A percentile compares a stretch with the other conserved stretches of the same genome.
These are phyloP conservation scores for Tetrapisispora arboricola DNA, from an alignment of 805 yeast genomes.

Conservation along the genomic window DNA sequence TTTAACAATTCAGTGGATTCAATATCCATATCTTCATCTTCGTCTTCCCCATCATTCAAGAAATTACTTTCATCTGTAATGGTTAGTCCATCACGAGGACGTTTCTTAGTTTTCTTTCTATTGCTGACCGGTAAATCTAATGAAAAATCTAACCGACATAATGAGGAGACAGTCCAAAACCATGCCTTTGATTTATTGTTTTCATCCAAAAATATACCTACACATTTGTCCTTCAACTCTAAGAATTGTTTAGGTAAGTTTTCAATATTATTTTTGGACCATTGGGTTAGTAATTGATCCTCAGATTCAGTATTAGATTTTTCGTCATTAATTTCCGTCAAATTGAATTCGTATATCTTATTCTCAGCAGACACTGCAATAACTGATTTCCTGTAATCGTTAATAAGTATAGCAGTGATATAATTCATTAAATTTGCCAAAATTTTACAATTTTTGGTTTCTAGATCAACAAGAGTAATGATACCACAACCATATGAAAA, in stretches of 20 bases:
- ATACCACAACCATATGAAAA: constrained; percentile 57
- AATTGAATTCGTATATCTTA: constrained; percentile 58
- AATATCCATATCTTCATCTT: constrained; percentile 23
- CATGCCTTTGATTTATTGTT: constrained; percentile 42
- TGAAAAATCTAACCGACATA: constrained; percentile 60
- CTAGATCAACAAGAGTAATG: constrained; percentile 39
- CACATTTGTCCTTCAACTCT: constrained; percentile 52
- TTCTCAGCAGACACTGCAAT: constrained; percentile 65
- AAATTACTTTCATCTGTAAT: constrained; percentile 32
- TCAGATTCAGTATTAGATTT: constrained; percentile 5
- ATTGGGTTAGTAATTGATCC: constrained; percentile 38
- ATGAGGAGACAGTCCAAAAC: constrained; percentile 85
- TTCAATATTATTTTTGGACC: constrained; percentile 76
- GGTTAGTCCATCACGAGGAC: constrained; percentile 35
- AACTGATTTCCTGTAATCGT: constrained; percentile 38
- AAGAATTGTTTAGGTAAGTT: constrained; percentile 57
- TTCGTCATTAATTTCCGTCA: constrained; percentile 2
- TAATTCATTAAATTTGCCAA: constrained; percentile 50
- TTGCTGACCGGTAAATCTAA: constrained; percentile 41
- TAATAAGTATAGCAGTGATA: constrained; percentile 54
- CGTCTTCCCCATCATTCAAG: constrained; percentile 27
- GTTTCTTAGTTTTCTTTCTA: constrained; percentile 28
- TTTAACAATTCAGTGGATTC: constrained; percentile 11
- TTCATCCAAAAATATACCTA: constrained; percentile 53
- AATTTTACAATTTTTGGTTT: constrained; percentile 25